A percentile compares a stretch with the other conserved stretches of the same genome.
phyloP scores from a whole-genome alignment of 306 rosid genomes.

The Notholithocarpus densiflorus region DNA sequence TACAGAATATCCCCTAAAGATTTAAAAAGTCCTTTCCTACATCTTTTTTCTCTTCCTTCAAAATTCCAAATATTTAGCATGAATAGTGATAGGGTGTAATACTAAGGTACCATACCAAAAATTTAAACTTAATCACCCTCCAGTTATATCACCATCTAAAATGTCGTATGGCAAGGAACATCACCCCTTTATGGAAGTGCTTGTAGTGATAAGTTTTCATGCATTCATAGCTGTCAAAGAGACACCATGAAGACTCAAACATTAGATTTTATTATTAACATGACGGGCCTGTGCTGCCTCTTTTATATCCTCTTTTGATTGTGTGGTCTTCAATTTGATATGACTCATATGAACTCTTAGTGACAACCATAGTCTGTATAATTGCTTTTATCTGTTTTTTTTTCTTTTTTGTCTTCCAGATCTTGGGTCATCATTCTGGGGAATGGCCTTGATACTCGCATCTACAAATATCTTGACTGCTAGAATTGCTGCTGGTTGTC shows the following conservation, averaged over 20 bases:
- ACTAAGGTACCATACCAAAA: not conserved
- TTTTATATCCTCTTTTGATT: not conserved
- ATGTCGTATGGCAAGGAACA: not conserved
- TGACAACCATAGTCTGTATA: constrained; percentile 24
- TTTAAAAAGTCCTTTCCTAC: not conserved
- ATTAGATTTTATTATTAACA: not conserved
- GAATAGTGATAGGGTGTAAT: not conserved
- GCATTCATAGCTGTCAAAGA: not conserved
- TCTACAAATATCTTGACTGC: constrained; percentile 79
- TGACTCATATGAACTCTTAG: constrained; percentile 3
- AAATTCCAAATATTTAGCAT: not conserved
- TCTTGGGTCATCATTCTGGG: constrained; percentile 99
- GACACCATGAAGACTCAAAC: not conserved
- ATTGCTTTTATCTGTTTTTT: constrained; percentile 14
- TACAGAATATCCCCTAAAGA: not conserved
- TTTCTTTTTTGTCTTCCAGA: constrained; percentile 34
- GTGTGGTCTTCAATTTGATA: constrained; percentile 17
- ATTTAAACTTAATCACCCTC: not conserved
- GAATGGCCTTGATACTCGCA: constrained; percentile 90
- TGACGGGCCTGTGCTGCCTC: not conserved
- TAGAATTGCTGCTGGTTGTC: constrained; percentile 91
- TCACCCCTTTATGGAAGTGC: constrained; percentile 5
- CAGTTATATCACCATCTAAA: not conserved
- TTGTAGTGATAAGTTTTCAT: constrained; percentile 6
- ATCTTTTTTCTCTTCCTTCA: not conserved